Percentiles rank a stretch among this genome's conserved stretches.
Conservation (phyloP, 495 filamentous ascomycete genomes). For the Aspergillus bridgeri region DNA sequence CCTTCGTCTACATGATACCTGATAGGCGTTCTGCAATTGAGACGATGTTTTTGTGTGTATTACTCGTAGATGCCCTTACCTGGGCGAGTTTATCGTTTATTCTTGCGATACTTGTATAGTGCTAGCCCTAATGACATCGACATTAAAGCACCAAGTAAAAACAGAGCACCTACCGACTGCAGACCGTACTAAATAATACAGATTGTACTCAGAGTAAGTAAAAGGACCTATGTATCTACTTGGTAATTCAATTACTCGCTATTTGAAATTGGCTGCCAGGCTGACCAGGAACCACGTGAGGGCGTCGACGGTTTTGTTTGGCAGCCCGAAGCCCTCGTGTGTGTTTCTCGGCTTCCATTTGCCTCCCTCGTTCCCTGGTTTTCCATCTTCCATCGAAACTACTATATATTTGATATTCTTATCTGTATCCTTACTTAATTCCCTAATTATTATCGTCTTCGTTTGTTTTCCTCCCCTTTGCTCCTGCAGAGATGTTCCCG, state of each 20-base stretch:
- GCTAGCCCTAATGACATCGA: too few relatives aligned
- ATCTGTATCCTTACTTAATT: neutral
- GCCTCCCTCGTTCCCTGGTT: neutral
- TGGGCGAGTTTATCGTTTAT: neutral
- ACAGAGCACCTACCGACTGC: too few relatives aligned
- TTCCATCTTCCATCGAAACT: too few relatives aligned
- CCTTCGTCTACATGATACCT: conserved; percentile 14
- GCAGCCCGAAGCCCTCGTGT: neutral
- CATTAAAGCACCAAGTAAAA: too few relatives aligned
- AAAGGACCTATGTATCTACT: too few relatives aligned
- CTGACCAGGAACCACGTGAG: neutral
- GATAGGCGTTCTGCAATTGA: conserved; percentile 7
- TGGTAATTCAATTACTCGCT: neutral
- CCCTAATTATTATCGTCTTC: too few relatives aligned
- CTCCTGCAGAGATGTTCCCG: neutral
- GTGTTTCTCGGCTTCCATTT: neutral
- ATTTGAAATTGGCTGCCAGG: too few relatives aligned
- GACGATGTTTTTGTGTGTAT: neutral
- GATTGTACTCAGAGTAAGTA: too few relatives aligned
- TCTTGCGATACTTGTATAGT: too few relatives aligned
- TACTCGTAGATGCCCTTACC: neutral
- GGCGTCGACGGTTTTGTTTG: neutral
- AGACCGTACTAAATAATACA: too few relatives aligned
- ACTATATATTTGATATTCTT: neutral
- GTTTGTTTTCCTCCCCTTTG: too few relatives aligned